Conservation (phyloP, 2,329 filamentous ascomycete genomes). For the Xylariales sp. region DNA sequence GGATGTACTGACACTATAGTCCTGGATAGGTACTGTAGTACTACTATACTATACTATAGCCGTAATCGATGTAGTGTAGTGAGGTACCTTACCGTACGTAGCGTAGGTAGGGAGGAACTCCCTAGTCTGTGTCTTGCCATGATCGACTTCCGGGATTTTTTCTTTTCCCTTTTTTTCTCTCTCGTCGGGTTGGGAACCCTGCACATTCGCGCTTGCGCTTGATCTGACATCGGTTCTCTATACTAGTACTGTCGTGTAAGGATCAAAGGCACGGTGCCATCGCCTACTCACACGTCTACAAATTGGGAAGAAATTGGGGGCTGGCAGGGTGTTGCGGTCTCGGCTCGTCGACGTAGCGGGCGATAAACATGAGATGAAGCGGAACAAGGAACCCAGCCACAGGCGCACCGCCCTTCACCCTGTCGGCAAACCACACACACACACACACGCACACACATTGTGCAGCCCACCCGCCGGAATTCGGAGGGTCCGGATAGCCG, state of each 20-base stretch:
- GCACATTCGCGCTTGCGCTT: constrained; percentile 44
- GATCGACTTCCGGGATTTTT: constrained; percentile 33
- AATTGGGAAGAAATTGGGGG: constrained; percentile 26
- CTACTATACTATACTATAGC: not conserved
- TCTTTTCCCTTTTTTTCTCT: constrained; percentile 9
- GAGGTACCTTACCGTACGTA: not conserved
- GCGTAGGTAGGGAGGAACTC: constrained; percentile 1
- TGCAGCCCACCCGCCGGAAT: constrained; percentile 19
- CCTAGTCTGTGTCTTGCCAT: not conserved
- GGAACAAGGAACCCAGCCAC: constrained; percentile 25
- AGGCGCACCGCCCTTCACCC: constrained; percentile 31
- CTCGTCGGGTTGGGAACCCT: constrained; percentile 34
- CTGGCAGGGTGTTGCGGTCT: constrained; percentile 13
- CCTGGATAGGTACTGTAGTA: no score
- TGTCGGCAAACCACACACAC: constrained; percentile 3
- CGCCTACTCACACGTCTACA: not conserved
- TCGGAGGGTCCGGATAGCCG: constrained; percentile 36
- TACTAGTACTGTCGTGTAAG: constrained; percentile 2
- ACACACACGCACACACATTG: not conserved
- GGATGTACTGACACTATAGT: not conserved
- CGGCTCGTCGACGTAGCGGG: constrained; percentile 38
- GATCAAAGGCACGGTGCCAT: constrained; percentile 7
- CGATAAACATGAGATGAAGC: constrained; percentile 39
- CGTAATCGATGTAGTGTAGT: no score
- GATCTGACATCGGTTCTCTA: constrained; percentile 26